Conservation (phyloP, 495 filamentous ascomycete species). For the Aspergillus bertholletiae region DNA sequence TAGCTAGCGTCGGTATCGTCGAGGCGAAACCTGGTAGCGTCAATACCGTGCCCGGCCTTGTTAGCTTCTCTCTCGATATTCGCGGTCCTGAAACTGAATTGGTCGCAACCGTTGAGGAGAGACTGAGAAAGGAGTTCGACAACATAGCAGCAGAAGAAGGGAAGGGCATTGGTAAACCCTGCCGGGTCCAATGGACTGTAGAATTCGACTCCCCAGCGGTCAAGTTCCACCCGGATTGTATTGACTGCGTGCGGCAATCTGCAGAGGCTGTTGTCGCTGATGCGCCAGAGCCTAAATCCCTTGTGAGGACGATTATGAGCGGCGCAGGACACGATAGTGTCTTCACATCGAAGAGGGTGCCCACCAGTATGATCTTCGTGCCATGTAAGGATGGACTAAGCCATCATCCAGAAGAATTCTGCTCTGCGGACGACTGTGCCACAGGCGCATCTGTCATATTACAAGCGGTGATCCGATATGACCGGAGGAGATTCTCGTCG, state of each 20-base stretch:
- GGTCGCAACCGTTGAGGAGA: slow-evolving; percentile 53
- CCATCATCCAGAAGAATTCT: slow-evolving; percentile 63
- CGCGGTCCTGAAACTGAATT: slow-evolving; percentile 57
- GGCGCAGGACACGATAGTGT: slow-evolving; percentile 64
- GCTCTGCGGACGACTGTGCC: slow-evolving; percentile 58
- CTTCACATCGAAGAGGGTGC: slow-evolving; percentile 55
- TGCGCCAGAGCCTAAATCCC: slow-evolving; percentile 34
- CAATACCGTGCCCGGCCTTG: slow-evolving; percentile 71
- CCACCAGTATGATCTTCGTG: slow-evolving; percentile 66
- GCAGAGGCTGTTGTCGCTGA: slow-evolving; percentile 51
- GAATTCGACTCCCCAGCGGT: slow-evolving; percentile 64
- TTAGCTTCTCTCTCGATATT: slow-evolving; percentile 70
- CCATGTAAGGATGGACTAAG: slow-evolving; percentile 62
- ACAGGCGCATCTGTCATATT: slow-evolving; percentile 60
- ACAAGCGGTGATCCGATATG: slow-evolving; percentile 58
- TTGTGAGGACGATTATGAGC: slow-evolving; percentile 49
- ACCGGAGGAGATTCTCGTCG: slow-evolving; percentile 40
- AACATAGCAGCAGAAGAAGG: slow-evolving; percentile 54
- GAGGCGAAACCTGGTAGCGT: slow-evolving; percentile 63
- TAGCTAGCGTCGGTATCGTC: slow-evolving; percentile 72
- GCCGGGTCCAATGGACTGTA: slow-evolving; percentile 53
- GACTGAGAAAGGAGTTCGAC: slow-evolving; percentile 52
- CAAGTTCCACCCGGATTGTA: slow-evolving; percentile 68
- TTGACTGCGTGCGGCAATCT: slow-evolving; percentile 60
- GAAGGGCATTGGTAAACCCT: slow-evolving; percentile 47